Conservation (phyloP, 1,284 basidiomycete species). For the Austroboletus niveus region DNA sequence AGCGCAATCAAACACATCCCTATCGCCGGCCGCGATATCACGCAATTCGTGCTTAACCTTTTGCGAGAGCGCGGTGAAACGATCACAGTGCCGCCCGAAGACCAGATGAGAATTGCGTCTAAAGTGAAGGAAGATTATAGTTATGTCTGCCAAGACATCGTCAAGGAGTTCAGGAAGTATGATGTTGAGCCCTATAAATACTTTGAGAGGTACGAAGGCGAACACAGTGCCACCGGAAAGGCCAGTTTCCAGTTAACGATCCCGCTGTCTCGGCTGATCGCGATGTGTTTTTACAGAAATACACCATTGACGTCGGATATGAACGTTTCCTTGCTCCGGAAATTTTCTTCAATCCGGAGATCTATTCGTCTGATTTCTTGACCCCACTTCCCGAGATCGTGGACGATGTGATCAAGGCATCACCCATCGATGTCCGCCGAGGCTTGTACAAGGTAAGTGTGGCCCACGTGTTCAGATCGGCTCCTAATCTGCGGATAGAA, state of each 20-base stretch:
- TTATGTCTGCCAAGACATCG: slow-evolving; percentile 99
- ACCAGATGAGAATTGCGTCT: slow-evolving; percentile 88
- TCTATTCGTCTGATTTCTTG: slow-evolving; percentile 96
- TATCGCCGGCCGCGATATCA: slow-evolving; percentile 96
- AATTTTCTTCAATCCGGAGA: slow-evolving; percentile 99
- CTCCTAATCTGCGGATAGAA: slow-evolving; percentile 51
- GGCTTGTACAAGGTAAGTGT: slow-evolving; percentile 84
- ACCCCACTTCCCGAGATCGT: slow-evolving; percentile 97
- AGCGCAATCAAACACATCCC: slow-evolving; percentile 99
- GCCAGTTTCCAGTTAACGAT: slow-evolving; percentile 43
- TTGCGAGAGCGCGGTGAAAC: slow-evolving; percentile 96
- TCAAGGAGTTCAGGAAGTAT: slow-evolving; percentile 98
- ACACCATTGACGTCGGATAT: slow-evolving; percentile 92
- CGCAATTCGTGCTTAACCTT: slow-evolving; percentile 95
- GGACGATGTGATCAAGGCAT: slow-evolving; percentile 93
- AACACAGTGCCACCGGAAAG: slow-evolving; percentile 89
- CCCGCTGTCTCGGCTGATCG: neutral
- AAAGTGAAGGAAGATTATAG: slow-evolving; percentile 99
- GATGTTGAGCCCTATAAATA: slow-evolving; percentile 96
- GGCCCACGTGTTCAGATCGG: neutral
- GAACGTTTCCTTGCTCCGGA: slow-evolving; percentile 99
- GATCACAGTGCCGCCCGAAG: slow-evolving; percentile 90
- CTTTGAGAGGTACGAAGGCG: slow-evolving; percentile 93
- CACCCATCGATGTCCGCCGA: slow-evolving; percentile 93
- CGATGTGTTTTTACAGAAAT: slow-evolving; percentile 60